Percentiles rank a stretch among this genome's conserved stretches.
phyloP scores from a whole-genome alignment of 768 basidiomycete species.

The Scleroderma bovista region DNA sequence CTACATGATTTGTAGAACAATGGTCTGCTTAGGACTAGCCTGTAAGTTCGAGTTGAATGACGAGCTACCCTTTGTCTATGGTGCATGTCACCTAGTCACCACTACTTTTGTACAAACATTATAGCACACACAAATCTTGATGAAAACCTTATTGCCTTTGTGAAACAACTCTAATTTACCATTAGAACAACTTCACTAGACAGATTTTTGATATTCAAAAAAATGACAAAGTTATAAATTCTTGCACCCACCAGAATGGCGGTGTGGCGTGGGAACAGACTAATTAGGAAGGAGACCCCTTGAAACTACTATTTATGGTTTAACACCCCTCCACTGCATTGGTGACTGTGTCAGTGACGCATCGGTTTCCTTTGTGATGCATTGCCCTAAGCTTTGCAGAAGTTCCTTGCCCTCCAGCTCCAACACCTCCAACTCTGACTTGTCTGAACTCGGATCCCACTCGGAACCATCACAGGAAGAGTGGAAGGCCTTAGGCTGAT shows the following conservation, averaged over 20 bases:
- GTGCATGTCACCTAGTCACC: conserved; percentile 12
- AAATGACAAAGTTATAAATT: conserved; percentile 9
- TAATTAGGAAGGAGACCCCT: not conserved
- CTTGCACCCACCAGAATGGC: conserved; percentile 4
- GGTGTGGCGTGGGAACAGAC: not conserved
- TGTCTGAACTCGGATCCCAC: not conserved
- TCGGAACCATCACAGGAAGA: not conserved
- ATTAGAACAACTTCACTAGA: conserved; percentile 7
- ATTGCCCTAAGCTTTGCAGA: not conserved
- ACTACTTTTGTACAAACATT: conserved; percentile 8
- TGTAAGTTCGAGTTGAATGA: no score
- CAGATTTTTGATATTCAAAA: conserved; percentile 8
- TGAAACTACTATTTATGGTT: not conserved
- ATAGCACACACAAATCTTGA: not conserved
- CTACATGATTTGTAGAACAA: no score
- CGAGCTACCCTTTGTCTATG: no score
- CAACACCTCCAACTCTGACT: not conserved
- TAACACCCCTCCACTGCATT: conserved; percentile 1
- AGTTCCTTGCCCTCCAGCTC: not conserved
- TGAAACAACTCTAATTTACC: conserved; percentile 9
- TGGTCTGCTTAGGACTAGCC: no score
- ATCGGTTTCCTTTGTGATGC: not conserved
- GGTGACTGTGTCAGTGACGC: conserved; percentile 1
- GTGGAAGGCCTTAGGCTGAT: not conserved
- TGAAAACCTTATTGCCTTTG: conserved; percentile 1